Conservation (phyloP, 2,329 filamentous ascomycete genomes). For the Bipolaris sorokiniana region DNA sequence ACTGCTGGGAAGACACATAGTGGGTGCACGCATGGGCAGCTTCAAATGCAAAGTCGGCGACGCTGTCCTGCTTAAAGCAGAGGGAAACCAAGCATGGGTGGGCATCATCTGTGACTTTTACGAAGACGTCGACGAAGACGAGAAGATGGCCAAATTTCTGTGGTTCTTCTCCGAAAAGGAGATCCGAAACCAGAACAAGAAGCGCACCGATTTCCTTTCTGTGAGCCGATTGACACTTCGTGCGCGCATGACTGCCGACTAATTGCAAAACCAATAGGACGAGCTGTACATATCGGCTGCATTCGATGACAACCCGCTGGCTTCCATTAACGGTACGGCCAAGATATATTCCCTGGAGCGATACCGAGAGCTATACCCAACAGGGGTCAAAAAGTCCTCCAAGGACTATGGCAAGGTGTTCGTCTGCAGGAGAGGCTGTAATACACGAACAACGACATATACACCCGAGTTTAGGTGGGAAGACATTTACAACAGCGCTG, state of each 20-base stretch:
- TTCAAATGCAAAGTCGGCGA: slow-evolving; percentile 86
- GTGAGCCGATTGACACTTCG: slow-evolving; percentile 50
- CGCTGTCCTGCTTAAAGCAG: slow-evolving; percentile 83
- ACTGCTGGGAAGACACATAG: slow-evolving; percentile 59
- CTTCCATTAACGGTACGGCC: slow-evolving; percentile 89
- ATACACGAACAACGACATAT: slow-evolving; percentile 85
- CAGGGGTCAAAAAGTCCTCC: slow-evolving; percentile 74
- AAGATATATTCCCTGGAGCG: slow-evolving; percentile 73
- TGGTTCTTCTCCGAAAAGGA: slow-evolving; percentile 96
- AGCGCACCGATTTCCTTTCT: slow-evolving; percentile 77
- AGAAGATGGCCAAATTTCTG: slow-evolving; percentile 85
- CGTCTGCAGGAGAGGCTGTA: slow-evolving; percentile 86
- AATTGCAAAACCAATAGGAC: slow-evolving; percentile 61
- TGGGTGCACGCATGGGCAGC: slow-evolving; percentile 80
- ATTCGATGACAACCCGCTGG: slow-evolving; percentile 84
- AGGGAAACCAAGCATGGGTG: slow-evolving; percentile 90
- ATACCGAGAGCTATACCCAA: slow-evolving; percentile 74
- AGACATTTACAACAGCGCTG: slow-evolving; percentile 72
- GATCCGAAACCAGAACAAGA: slow-evolving; percentile 81
- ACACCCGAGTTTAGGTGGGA: slow-evolving; percentile 94
- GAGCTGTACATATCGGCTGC: slow-evolving; percentile 90
- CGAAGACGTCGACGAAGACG: slow-evolving; percentile 63
- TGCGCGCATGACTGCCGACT: not conserved
- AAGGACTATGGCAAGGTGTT: slow-evolving; percentile 85
- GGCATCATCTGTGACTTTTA: slow-evolving; percentile 85